phyloP scores from a whole-genome alignment of 2,329 filamentous ascomycete genomes.

The Tricladium varicosporioides region DNA sequence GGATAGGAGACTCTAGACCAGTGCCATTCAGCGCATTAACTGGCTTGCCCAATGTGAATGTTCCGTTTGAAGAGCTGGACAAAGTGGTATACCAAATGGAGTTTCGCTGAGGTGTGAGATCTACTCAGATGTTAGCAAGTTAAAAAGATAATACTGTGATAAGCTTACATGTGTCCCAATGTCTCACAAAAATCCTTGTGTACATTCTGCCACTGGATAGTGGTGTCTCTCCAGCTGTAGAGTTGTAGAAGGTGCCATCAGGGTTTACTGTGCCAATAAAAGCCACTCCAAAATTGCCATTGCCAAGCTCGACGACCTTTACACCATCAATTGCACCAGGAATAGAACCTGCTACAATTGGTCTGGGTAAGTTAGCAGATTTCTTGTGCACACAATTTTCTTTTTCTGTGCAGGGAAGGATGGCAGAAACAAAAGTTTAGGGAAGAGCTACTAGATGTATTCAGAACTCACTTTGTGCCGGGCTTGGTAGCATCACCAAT shows the following conservation, averaged over 20 bases:
- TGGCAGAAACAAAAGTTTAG: neutral
- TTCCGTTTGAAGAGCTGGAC: conserved; percentile 12
- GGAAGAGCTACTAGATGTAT: neutral
- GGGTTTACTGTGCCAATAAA: conserved; percentile 22
- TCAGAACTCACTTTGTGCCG: conserved; percentile 19
- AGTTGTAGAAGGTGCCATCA: conserved; percentile 26
- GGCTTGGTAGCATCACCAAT: conserved; percentile 25
- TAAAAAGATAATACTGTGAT: neutral
- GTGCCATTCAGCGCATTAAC: conserved; percentile 27
- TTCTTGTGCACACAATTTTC: neutral
- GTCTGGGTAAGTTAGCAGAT: conserved; percentile 15
- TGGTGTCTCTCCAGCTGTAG: conserved; percentile 17
- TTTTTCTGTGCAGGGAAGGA: too few relatives aligned
- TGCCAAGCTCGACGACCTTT: conserved; percentile 18
- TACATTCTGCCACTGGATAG: conserved; percentile 21
- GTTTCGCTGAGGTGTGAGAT: conserved; percentile 23
- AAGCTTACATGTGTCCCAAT: conserved; percentile 27
- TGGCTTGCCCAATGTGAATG: conserved; percentile 24
- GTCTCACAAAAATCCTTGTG: conserved; percentile 24
- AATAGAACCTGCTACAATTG: conserved; percentile 21
- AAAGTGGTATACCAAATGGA: conserved; percentile 28
- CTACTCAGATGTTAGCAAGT: conserved; percentile 2
- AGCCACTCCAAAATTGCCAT: conserved; percentile 18
- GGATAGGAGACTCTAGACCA: conserved; percentile 25
- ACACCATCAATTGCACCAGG: conserved; percentile 24